Evolutionary conservation across 1,284 basidiomycete genomes (phyloP).

Genomic region (Rhodotorula sp.): DNA sequence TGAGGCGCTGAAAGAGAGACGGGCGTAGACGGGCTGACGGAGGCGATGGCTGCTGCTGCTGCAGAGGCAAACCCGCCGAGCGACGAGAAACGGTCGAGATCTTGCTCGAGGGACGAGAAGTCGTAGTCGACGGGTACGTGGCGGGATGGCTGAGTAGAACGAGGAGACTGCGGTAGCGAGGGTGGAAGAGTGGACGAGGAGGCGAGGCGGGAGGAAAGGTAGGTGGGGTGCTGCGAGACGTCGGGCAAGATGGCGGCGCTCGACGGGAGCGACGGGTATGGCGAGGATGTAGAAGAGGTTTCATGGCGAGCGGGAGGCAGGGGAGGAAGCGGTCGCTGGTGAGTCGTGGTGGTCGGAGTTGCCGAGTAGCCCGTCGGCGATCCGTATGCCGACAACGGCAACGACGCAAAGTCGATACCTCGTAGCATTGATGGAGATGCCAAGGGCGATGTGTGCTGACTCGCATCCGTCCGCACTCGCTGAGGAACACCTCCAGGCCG

Average conservation of each 20-base stretch:
- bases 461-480: not conserved
- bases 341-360: not conserved
- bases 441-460: conserved; percentile 7
- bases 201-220: too few relatives aligned
- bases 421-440: not conserved
- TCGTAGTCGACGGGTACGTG: conserved; percentile 31
- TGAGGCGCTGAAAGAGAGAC: not conserved
- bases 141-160: not conserved
- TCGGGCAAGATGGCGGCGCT: not conserved
- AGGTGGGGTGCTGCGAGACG: not conserved
- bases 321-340: conserved; percentile 29
- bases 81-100: conserved; percentile 37
- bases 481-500: not conserved
- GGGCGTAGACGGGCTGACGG: conserved; percentile 20
- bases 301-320: conserved; percentile 11
- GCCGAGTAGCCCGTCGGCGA: not conserved
- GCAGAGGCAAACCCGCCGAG: conserved; percentile 37
- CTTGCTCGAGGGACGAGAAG: conserved; percentile 38
- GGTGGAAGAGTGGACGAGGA: not conserved
- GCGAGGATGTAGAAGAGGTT: not conserved
- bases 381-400: too few relatives aligned
- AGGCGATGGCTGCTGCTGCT: conserved; percentile 39
- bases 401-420: not conserved
- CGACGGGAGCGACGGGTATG: not conserved
- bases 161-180: not conserved